Evolutionary conservation across 805 yeast genomes (phyloP), one percentile per base, ranked within the genome.

Genomic region (Scheffersomyces spartinae): DNA sequence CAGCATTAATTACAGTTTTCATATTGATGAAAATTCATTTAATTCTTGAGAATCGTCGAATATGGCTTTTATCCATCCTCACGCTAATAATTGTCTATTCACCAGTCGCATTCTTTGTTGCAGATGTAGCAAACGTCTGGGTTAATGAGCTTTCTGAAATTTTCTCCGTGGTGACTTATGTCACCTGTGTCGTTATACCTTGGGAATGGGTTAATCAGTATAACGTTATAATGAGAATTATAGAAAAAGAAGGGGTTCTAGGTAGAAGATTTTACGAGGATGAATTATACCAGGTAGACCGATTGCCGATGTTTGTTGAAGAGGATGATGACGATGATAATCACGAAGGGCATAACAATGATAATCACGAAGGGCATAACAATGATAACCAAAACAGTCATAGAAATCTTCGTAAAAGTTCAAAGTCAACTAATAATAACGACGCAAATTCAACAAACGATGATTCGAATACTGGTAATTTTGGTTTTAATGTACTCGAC

Each of bases 141-240:
- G 73, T 75, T n/a, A 68, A 68, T 30, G 79, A 75, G 34, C 55
- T 80, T 26, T 72, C 84, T 12, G 88, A 80, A 42, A 57, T 80
- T 22, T 78, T 80, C 48, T 74, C 78, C 22, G 68, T 81, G 11
- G 74, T 80, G 1, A 68, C 77, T n/a, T 77, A 75, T 43, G 68
- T 79, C 6, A 59, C 77, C 12, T 68, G 82, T 18, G 78, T 82
- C 16, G 78, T 78, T 5, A 63, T 77, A 7, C 81, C 81, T 1
- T 80, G 93, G 91, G 93, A 81, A 47, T 83, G 93, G 88, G 65
- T 79, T 33, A 80, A 78, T 41, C 61, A 79, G 34, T 61, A 76
- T 28, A 65, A 67, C 26, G 56, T 65, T 8, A 47, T 76, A 20
- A 74, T 72, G 50, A 68, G 70, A 34, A 55, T 54, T 9, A 64